Evolutionary conservation across 192 early-diverging fungal species (phyloP).

Genomic region (Chytriomyces hyalinus): DNA sequence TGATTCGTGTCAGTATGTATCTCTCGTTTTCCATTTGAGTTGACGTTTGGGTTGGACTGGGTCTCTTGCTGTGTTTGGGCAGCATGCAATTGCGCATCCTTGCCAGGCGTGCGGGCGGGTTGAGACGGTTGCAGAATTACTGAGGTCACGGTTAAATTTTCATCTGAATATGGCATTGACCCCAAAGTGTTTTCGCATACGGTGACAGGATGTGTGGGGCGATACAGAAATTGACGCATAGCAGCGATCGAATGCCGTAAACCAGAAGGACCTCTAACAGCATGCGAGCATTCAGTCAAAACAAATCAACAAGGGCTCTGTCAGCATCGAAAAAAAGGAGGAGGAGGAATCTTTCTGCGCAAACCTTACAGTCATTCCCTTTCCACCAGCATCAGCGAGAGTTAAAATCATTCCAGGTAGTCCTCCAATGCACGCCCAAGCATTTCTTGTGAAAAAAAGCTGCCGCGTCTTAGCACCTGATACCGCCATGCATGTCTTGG

Average conservation of each 20-base stretch:
- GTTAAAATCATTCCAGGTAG: slow-evolving; percentile 94
- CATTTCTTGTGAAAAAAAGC: slow-evolving; percentile 80
- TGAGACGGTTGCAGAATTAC: slow-evolving; percentile 65
- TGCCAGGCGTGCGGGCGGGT: slow-evolving; percentile 18
- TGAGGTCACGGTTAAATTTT: slow-evolving; percentile 70
- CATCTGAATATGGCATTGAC: slow-evolving; percentile 57
- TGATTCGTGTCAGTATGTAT: too few relatives aligned
- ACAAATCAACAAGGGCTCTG: neutral
- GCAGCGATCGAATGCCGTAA: slow-evolving; percentile 20
- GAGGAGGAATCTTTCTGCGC: neutral
- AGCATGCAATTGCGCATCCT: neutral
- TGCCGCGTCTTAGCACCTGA: slow-evolving; percentile 74
- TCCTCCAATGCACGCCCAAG: slow-evolving; percentile 89
- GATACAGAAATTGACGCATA: slow-evolving; percentile 32
- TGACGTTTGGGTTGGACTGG: neutral
- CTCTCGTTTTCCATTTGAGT: slow-evolving; percentile 23
- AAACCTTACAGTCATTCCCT: slow-evolving; percentile 54
- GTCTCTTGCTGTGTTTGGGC: neutral
- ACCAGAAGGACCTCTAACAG: slow-evolving; percentile 17
- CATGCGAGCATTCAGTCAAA: neutral
- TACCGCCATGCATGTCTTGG: slow-evolving; percentile 37
- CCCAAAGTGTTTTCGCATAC: slow-evolving; percentile 11
- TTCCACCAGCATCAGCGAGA: slow-evolving; percentile 74
- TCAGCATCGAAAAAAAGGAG: too few relatives aligned
- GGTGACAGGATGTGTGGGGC: slow-evolving; percentile 10